Conservation (phyloP, 1,284 basidiomycete genomes). For the Hymenochaete sp. region DNA sequence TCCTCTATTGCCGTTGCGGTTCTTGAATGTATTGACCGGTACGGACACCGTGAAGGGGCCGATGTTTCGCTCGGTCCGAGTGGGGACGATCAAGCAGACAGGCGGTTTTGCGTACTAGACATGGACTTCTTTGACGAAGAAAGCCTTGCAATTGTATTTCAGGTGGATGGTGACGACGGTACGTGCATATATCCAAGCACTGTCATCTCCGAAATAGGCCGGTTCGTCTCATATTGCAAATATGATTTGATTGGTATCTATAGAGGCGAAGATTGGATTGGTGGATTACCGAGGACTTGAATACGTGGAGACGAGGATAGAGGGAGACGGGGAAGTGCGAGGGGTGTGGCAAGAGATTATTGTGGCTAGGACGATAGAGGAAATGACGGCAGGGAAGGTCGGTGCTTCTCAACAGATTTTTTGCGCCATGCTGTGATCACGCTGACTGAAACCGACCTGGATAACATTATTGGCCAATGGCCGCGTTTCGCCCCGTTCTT, state of each 20-base stretch:
- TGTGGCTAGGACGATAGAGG: conserved; percentile 45
- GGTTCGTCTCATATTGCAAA: no score
- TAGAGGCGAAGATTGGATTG: conserved; percentile 51
- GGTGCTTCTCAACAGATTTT: conserved; percentile 22
- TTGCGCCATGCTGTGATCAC: conserved; percentile 15
- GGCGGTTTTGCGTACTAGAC: conserved; percentile 48
- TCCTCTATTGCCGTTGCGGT: conserved; percentile 37
- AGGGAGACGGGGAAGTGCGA: conserved; percentile 41
- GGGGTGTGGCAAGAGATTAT: conserved; percentile 50
- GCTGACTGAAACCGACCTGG: no score
- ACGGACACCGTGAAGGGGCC: conserved; percentile 15
- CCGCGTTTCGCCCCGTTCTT: conserved; percentile 17
- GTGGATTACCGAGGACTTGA: conserved; percentile 48
- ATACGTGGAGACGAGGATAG: conserved; percentile 39
- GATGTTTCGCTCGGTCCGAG: no score
- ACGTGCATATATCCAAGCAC: no score
- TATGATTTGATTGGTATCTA: no score
- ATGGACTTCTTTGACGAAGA: conserved; percentile 72
- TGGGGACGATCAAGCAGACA: conserved; percentile 29
- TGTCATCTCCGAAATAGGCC: no score
- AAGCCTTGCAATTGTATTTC: conserved; percentile 52
- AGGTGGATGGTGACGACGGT: conserved; percentile 36
- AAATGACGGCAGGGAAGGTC: conserved; percentile 47
- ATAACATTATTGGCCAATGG: no score
- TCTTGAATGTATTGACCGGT: conserved; percentile 35